Percentiles rank a stretch among this genome's conserved stretches.
Evolutionary conservation across 2,329 filamentous ascomycete species (phyloP).

Genomic region (Karstenula rhodostoma): DNA sequence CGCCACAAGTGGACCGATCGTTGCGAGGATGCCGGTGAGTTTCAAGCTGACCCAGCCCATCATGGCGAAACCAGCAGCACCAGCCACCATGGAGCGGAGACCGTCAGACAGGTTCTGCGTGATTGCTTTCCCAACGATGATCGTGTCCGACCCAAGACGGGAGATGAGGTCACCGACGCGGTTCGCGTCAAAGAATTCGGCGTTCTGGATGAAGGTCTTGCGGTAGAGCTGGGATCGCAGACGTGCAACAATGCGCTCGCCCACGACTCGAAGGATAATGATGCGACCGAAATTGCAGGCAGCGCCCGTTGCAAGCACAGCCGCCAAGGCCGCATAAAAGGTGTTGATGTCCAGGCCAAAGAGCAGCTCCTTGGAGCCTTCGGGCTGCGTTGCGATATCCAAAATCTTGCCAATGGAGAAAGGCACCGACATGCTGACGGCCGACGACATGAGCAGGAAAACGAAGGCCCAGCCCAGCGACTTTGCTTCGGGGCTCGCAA

Average conservation of each 20-base stretch:
- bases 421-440: conserved; percentile 94
- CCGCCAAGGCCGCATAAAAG: conserved; percentile 82
- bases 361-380: conserved; percentile 69
- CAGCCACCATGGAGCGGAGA: conserved; percentile 88
- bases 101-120: conserved; percentile 98
- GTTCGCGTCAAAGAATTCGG: conserved; percentile 98
- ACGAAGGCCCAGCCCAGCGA: conserved; percentile 83
- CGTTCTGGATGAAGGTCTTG: conserved; percentile 94
- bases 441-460: conserved; percentile 86
- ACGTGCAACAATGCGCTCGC: conserved; percentile 90
- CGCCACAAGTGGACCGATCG: conserved; percentile 91
- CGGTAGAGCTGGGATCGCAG: conserved; percentile 89
- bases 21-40: conserved; percentile 82
- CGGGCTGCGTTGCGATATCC: conserved; percentile 83
- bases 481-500: conserved; percentile 83
- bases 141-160: conserved; percentile 91
- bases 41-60: conserved; percentile 97
- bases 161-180: conserved; percentile 96
- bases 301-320: conserved; percentile 81
- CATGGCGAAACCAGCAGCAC: conserved; percentile 84
- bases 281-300: conserved; percentile 93
- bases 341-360: conserved; percentile 86
- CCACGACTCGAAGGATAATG: conserved; percentile 90
- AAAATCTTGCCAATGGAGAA: conserved; percentile 97
- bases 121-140: conserved; percentile 98